A percentile compares a stretch with the other conserved stretches of the same genome.
Evolutionary conservation across 2,329 filamentous ascomycete genomes (phyloP).

Genomic region (Amauroascus verrucosus): DNA sequence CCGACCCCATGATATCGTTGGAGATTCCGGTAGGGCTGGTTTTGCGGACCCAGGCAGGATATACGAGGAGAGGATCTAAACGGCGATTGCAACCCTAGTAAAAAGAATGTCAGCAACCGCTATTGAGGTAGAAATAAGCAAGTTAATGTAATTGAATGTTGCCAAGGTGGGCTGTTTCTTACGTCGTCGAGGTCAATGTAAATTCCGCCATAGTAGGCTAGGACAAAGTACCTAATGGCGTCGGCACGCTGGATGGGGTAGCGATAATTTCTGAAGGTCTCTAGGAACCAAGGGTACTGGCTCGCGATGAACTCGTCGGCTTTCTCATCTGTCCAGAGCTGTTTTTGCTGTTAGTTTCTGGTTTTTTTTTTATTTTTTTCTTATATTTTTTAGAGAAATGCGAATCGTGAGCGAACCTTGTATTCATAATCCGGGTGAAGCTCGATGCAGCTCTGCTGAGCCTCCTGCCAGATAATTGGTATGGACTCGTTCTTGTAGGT

Average conservation of each 20-base stretch:
- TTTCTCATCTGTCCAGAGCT: constrained; percentile 67
- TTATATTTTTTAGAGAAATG: too few species aligned
- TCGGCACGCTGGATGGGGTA: constrained; percentile 71
- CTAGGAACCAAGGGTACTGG: constrained; percentile 68
- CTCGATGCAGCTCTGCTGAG: constrained; percentile 57
- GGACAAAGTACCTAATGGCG: constrained; percentile 67
- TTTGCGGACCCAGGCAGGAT: constrained; percentile 59
- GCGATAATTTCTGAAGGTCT: constrained; percentile 62
- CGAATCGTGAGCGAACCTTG: constrained; percentile 50
- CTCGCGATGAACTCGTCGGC: constrained; percentile 60
- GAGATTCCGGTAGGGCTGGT: constrained; percentile 68
- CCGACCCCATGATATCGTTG: constrained; percentile 68
- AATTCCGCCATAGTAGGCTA: constrained; percentile 66
- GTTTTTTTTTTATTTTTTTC: too few species aligned
- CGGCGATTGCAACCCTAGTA: constrained; percentile 56
- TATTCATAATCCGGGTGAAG: constrained; percentile 64
- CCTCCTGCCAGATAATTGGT: constrained; percentile 54
- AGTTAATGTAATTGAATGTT: too few species aligned
- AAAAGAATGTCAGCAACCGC: not conserved
- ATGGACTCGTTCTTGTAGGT: constrained; percentile 63
- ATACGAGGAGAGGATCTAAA: constrained; percentile 57
- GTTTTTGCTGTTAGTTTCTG: constrained; percentile 7
- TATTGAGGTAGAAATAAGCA: too few species aligned
- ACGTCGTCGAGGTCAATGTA: constrained; percentile 71
- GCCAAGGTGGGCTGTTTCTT: constrained; percentile 25